Conservation (phyloP, 768 basidiomycete genomes). For the Calocybe indica region DNA sequence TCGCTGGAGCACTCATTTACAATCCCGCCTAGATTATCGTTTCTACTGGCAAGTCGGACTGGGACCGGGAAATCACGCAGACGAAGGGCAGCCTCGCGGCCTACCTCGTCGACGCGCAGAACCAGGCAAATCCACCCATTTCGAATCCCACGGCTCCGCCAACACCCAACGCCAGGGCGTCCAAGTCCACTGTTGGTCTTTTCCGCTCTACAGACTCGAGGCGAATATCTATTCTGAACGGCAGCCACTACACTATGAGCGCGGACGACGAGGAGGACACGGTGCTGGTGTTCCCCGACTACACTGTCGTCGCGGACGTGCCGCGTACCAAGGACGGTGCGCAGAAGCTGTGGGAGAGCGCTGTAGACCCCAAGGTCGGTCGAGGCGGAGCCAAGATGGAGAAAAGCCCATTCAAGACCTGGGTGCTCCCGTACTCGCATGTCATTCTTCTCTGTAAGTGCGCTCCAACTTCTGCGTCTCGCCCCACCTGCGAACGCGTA, state of each 20-base stretch:
- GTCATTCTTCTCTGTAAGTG: conserved; percentile 83
- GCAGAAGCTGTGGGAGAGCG: conserved; percentile 56
- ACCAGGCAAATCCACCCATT: conserved; percentile 18
- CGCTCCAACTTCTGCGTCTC: conserved; percentile 1
- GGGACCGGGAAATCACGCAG: conserved; percentile 76
- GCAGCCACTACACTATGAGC: conserved; percentile 72
- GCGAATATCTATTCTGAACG: conserved; percentile 73
- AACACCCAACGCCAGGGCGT: conserved; percentile 19
- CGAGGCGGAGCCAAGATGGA: conserved; percentile 38
- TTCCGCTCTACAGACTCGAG: conserved; percentile 51
- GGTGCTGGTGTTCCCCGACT: conserved; percentile 90
- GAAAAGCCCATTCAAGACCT: conserved; percentile 53
- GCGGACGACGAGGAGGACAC: conserved; percentile 61
- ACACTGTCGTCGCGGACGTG: conserved; percentile 74
- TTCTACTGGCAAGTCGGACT: conserved; percentile 86
- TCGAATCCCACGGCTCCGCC: conserved; percentile 18
- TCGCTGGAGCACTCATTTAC: conserved; percentile 3
- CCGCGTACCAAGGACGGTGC: conserved; percentile 61
- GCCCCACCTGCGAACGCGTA: conserved; percentile 12
- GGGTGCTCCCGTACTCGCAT: conserved; percentile 84
- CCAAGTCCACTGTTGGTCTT: conserved; percentile 41
- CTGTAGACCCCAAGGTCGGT: conserved; percentile 54
- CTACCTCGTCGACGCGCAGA: conserved; percentile 35
- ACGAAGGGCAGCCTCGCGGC: conserved; percentile 68
- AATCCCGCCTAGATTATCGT: conserved; percentile 60